A percentile compares a stretch with the other conserved stretches of the same genome.
Evolutionary conservation across 306 rosid species (phyloP).

Genomic region (Dalbergia oliveri): DNA sequence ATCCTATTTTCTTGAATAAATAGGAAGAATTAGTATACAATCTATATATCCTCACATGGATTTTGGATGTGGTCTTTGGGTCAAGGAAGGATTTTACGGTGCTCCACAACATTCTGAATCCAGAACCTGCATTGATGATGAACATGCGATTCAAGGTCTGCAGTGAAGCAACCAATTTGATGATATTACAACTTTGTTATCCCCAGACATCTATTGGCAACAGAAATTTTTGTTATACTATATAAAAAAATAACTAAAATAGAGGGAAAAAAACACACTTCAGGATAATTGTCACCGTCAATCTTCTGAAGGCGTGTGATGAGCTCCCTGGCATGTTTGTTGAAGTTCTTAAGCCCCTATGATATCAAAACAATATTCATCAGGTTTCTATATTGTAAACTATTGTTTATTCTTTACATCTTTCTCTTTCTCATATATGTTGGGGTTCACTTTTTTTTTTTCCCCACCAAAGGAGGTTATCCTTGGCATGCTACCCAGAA

Average conservation of each 20-base stretch:
- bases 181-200: conserved; percentile 42
- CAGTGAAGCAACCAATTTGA: conserved; percentile 45
- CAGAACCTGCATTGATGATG: conserved; percentile 98
- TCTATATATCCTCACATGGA: conserved; percentile 65
- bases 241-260: conserved; percentile 21
- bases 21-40: not conserved
- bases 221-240: not conserved
- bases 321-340: conserved; percentile 85
- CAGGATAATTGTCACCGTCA: conserved; percentile 90
- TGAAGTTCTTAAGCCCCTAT: conserved; percentile 90
- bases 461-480: too few species aligned
- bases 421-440: conserved; percentile 4
- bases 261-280: conserved; percentile 56
- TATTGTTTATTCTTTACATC: not conserved
- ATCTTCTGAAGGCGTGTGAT: conserved; percentile 74
- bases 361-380: conserved; percentile 7
- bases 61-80: conserved; percentile 88
- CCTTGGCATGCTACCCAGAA: not conserved
- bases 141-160: conserved; percentile 97
- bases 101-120: conserved; percentile 94
- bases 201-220: conserved; percentile 3
- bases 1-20: conserved; percentile 26
- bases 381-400: not conserved
- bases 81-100: conserved; percentile 94
- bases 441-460: not conserved